A percentile compares a stretch with the other conserved stretches of the same genome.
phyloP scores from a whole-genome alignment of 352 stramenopile species.

The Aphanomyces euteiches region DNA sequence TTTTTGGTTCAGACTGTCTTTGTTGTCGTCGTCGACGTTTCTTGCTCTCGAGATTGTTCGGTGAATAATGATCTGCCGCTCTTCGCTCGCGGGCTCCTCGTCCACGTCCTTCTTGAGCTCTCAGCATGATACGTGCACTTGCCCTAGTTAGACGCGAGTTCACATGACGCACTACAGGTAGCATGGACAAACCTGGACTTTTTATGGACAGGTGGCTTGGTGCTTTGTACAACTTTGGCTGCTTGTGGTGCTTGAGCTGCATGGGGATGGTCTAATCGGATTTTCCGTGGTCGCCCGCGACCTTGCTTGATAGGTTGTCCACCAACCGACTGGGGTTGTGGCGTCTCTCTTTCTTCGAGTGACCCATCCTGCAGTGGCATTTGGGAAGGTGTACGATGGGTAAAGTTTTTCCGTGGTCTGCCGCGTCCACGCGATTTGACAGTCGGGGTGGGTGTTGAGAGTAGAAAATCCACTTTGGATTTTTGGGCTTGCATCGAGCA shows the following conservation, averaged over 20 bases:
- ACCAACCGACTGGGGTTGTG: not conserved
- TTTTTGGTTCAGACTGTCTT: not conserved
- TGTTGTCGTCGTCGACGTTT: not conserved
- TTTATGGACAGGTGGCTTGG: not conserved
- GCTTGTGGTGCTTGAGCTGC: not conserved
- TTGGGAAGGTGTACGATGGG: not conserved
- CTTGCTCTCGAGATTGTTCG: slow-evolving; percentile 11
- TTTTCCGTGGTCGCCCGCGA: not conserved
- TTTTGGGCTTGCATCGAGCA: not conserved
- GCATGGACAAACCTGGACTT: not conserved
- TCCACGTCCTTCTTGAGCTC: not conserved
- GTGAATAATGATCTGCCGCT: slow-evolving; percentile 3
- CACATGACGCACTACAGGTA: not conserved
- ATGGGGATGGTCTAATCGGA: not conserved
- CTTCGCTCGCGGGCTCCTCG: not conserved
- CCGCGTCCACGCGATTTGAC: not conserved
- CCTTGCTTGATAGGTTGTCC: not conserved
- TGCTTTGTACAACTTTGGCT: not conserved
- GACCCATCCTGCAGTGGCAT: not conserved
- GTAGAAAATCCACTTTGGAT: not conserved
- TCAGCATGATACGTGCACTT: not conserved
- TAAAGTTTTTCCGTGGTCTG: not conserved
- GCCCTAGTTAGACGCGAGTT: not conserved
- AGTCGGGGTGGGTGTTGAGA: not conserved
- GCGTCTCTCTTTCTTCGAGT: not conserved